phyloP scores from a whole-genome alignment of 495 filamentous ascomycete genomes.

The Xylaria intraflava region DNA sequence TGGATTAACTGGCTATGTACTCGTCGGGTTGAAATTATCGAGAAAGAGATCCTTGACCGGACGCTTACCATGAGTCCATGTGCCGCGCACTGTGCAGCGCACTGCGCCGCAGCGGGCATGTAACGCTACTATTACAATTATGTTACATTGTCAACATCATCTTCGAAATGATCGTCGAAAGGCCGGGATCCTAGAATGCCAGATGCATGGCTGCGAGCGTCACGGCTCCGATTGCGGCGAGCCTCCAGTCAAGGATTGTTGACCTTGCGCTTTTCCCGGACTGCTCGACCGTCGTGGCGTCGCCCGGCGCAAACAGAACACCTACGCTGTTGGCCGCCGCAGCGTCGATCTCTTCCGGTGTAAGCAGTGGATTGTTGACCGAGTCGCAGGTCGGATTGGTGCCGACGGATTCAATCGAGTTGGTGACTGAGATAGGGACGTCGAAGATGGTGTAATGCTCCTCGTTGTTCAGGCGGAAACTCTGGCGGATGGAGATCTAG shows the following conservation, averaged over 20 bases:
- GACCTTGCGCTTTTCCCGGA: constrained; percentile 16
- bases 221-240: neutral
- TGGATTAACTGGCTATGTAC: no score
- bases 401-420: constrained; percentile 42
- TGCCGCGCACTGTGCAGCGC: no score
- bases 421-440: constrained; percentile 60
- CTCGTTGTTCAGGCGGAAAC: constrained; percentile 54
- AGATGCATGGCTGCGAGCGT: neutral
- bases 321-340: constrained; percentile 30
- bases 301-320: constrained; percentile 41
- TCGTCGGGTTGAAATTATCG: no score
- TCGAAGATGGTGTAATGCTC: constrained; percentile 65
- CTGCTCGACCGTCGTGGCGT: constrained; percentile 32
- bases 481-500: constrained; percentile 61
- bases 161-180: neutral
- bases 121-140: neutral
- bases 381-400: constrained; percentile 39
- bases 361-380: constrained; percentile 38
- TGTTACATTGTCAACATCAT: neutral
- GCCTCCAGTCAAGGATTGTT: constrained; percentile 13
- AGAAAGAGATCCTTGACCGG: no score
- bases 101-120: neutral
- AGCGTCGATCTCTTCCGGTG: constrained; percentile 33
- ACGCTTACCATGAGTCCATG: no score
- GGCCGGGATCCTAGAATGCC: neutral